Evolutionary conservation across 768 basidiomycete genomes (phyloP).

Genomic region (Sporobolomyces pararoseus): DNA sequence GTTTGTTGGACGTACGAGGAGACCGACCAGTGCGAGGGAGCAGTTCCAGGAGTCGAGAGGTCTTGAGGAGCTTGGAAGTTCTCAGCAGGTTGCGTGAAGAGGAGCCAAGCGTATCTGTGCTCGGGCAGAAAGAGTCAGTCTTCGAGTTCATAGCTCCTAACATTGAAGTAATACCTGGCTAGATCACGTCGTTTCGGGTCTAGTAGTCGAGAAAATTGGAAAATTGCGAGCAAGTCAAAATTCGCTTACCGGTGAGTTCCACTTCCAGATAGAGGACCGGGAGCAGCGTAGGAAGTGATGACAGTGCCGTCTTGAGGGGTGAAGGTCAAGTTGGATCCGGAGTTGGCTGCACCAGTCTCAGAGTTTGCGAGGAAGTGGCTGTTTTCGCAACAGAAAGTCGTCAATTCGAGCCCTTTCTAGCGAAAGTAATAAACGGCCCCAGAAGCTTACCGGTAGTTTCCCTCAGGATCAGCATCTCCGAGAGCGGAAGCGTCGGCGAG

Average conservation of each 20-base stretch:
- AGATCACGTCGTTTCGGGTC: too few relatives aligned
- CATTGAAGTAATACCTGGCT: too few relatives aligned
- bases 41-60: slow-evolving; percentile 26
- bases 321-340: slow-evolving; percentile 22
- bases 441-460: slow-evolving; percentile 37
- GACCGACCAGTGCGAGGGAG: slow-evolving; percentile 35
- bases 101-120: slow-evolving; percentile 42
- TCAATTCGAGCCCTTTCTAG: too few relatives aligned
- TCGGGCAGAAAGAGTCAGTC: slow-evolving; percentile 2
- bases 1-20: slow-evolving; percentile 28
- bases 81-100: slow-evolving; percentile 39
- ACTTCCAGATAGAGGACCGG: slow-evolving; percentile 27
- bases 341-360: slow-evolving; percentile 18
- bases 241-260: slow-evolving; percentile 26
- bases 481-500: slow-evolving; percentile 40
- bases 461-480: slow-evolving; percentile 36
- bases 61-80: slow-evolving; percentile 40
- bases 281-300: slow-evolving; percentile 35
- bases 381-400: too few relatives aligned
- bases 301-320: slow-evolving; percentile 20
- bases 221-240: too few relatives aligned
- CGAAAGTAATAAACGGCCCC: too few relatives aligned
- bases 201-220: too few relatives aligned
- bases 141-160: too few relatives aligned
- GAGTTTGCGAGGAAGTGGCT: slow-evolving; percentile 40